A percentile compares a stretch with the other conserved stretches of the same genome.
Conservation (phyloP, 371 early-diverging fungal species). For the Racocetra persica region DNA sequence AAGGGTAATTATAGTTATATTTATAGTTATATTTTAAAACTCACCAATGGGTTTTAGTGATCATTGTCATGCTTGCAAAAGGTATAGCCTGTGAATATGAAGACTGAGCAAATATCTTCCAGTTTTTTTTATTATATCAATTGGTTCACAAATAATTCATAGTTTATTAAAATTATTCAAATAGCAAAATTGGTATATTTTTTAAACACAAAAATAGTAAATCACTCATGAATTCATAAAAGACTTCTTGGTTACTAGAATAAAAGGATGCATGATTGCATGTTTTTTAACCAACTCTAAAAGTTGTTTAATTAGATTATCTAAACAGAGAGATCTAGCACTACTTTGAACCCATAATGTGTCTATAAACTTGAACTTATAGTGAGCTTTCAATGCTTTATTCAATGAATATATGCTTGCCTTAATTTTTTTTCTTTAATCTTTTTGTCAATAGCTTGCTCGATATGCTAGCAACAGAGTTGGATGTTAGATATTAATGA, state of each 20-base stretch:
- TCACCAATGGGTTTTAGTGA: no score
- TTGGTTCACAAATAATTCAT: neutral
- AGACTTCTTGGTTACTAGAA: neutral
- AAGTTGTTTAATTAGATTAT: neutral
- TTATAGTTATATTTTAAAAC: no score
- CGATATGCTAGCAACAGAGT: no score
- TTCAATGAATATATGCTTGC: neutral
- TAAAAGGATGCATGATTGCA: neutral
- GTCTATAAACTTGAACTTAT: neutral
- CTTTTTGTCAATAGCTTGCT: neutral
- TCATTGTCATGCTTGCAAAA: no score
- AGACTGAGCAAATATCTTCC: no score
- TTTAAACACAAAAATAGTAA: neutral
- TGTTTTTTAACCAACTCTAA: neutral
- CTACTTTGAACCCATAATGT: neutral
- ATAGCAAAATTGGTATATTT: neutral
- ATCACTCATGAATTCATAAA: neutral
- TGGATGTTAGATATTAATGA: no score
- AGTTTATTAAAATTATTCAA: neutral
- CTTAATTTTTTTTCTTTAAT: neutral
- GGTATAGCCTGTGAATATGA: no score
- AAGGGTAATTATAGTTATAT: no score
- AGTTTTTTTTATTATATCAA: no score
- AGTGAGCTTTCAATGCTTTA: neutral
- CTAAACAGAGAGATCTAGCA: neutral